Conservation (phyloP, 148 eudicot genomes). For the Tetragonia tetragonoides region DNA sequence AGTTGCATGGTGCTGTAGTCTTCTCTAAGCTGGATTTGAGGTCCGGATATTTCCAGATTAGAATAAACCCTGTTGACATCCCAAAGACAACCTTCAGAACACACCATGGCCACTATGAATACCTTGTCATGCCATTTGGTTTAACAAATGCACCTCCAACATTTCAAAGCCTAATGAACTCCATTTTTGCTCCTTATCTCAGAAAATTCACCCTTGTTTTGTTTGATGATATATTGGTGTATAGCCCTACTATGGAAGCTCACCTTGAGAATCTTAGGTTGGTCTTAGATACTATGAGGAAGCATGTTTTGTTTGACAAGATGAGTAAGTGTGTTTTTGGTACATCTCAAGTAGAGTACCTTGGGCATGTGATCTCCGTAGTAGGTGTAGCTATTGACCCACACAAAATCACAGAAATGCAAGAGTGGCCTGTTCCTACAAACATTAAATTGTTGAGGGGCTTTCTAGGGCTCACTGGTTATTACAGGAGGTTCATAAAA, state of each 20-base stretch:
- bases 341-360: neutral
- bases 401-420: too few relatives aligned
- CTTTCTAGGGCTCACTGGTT: too few relatives aligned
- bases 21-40: neutral
- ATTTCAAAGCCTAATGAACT: neutral
- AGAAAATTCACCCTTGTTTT: neutral
- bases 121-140: neutral
- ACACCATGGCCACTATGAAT: neutral
- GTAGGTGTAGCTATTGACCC: neutral
- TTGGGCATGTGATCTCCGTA: neutral
- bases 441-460: too few relatives aligned
- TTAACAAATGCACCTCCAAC: neutral
- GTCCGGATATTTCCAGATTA: neutral
- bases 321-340: neutral
- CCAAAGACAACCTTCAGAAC: neutral
- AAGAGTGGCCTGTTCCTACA: too few relatives aligned
- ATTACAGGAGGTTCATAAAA: too few relatives aligned
- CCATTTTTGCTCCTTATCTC: neutral
- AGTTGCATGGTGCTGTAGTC: neutral
- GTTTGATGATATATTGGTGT: neutral
- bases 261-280: neutral
- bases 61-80: neutral
- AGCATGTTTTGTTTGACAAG: neutral
- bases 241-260: neutral
- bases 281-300: neutral